A percentile compares a stretch with the other conserved stretches of the same genome.
phyloP scores from a whole-genome alignment of 345 rosid species.

The Boechera divaricarpa region DNA sequence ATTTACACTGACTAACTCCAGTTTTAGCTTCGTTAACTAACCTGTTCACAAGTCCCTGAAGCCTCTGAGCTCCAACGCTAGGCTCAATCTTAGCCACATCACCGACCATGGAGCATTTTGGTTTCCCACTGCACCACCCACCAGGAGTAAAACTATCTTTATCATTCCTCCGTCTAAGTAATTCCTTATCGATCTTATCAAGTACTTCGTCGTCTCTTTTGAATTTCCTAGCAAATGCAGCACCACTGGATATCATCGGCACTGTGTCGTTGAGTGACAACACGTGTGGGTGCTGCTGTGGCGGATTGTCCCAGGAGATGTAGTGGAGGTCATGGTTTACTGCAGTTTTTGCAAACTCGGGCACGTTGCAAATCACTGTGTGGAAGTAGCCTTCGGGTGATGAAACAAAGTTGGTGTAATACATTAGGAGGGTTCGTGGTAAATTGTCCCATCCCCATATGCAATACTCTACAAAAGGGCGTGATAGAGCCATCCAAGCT shows the following conservation, averaged over 20 bases:
- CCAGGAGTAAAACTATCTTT: slow-evolving; percentile 82
- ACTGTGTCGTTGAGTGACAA: slow-evolving; percentile 73
- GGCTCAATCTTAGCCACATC: slow-evolving; percentile 69
- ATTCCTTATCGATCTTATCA: slow-evolving; percentile 71
- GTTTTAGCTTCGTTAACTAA: slow-evolving; percentile 54
- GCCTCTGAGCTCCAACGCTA: slow-evolving; percentile 74
- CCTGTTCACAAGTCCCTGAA: slow-evolving; percentile 61
- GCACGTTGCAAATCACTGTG: slow-evolving; percentile 91
- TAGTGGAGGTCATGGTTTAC: slow-evolving; percentile 93
- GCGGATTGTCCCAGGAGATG: slow-evolving; percentile 96
- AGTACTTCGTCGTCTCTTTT: slow-evolving; percentile 59
- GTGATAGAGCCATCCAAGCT: slow-evolving; percentile 97
- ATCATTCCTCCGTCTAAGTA: slow-evolving; percentile 60
- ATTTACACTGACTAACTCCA: slow-evolving; percentile 75
- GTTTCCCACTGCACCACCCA: slow-evolving; percentile 87
- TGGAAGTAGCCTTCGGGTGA: slow-evolving; percentile 99
- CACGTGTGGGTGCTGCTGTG: slow-evolving; percentile 86
- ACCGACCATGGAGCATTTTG: slow-evolving; percentile 72
- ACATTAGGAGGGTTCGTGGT: slow-evolving; percentile 93
- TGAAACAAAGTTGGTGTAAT: slow-evolving; percentile 91
- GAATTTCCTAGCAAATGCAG: slow-evolving; percentile 93
- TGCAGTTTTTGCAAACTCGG: slow-evolving; percentile 69
- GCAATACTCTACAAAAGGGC: slow-evolving; percentile 82
- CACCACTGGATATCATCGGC: slow-evolving; percentile 74
- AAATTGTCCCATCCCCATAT: slow-evolving; percentile 99